Percentiles rank a stretch among this genome's conserved stretches.
These are phyloP conservation scores for Phallus indusiatus DNA, from an alignment of 768 basidiomycete genomes.

Conservation along the genomic window DNA sequence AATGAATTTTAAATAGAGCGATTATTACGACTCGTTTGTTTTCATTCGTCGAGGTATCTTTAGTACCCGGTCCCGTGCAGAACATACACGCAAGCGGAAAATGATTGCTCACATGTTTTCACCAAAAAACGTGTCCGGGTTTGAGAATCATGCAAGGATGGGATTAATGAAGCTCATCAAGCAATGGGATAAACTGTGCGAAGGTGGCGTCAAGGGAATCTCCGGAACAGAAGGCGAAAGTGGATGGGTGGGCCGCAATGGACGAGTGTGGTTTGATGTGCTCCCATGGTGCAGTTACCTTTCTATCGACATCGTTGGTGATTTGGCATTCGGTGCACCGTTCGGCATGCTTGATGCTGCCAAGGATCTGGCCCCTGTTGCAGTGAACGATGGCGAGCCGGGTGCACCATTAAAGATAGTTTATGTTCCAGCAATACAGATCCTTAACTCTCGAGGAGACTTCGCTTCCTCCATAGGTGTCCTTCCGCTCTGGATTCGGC, in stretches of 20 bases:
- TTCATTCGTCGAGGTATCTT: slow-evolving; percentile 65
- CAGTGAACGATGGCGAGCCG: slow-evolving; percentile 31
- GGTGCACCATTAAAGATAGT: slow-evolving; percentile 28
- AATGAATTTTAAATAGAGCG: slow-evolving; percentile 34
- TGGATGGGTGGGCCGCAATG: slow-evolving; percentile 49
- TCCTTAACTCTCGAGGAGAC: slow-evolving; percentile 83
- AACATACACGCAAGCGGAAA: slow-evolving; percentile 86
- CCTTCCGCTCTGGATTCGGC: slow-evolving; percentile 63
- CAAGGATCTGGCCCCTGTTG: slow-evolving; percentile 64
- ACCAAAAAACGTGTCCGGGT: slow-evolving; percentile 76
- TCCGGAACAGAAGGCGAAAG: slow-evolving; percentile 49
- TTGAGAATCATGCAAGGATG: too few species aligned
- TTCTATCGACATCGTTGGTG: slow-evolving; percentile 71
- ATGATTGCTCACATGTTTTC: slow-evolving; percentile 81
- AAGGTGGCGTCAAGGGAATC: slow-evolving; percentile 42
- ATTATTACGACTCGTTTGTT: slow-evolving; percentile 40
- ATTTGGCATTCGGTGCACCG: slow-evolving; percentile 78
- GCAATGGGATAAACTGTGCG: slow-evolving; percentile 71
- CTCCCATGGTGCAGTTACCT: slow-evolving; percentile 64
- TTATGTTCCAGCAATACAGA: slow-evolving; percentile 71
- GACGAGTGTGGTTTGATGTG: slow-evolving; percentile 64
- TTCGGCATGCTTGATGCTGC: slow-evolving; percentile 81
- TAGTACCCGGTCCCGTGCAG: slow-evolving; percentile 66
- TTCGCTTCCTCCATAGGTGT: slow-evolving; percentile 79
- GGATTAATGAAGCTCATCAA: slow-evolving; percentile 46